Evolutionary conservation across 1,284 basidiomycete genomes (phyloP), one percentile per base, ranked within the genome.

Genomic region (Irpex rosettiformis): DNA sequence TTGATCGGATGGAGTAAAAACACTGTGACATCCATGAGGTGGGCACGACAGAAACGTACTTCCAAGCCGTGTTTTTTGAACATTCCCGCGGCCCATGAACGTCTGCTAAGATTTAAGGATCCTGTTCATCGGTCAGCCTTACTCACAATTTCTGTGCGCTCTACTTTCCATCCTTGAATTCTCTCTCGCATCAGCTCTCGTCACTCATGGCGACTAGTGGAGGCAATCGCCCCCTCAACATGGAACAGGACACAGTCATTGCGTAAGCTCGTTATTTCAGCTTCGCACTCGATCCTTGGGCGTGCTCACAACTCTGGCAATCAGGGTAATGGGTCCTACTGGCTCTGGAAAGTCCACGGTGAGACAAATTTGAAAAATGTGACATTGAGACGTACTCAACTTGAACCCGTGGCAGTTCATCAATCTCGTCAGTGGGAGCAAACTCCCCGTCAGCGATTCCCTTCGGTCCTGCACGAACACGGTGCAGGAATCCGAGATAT

Each of bases 401-500:
- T 37, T 2, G 8, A 18, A 27, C 21, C n/a, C 37, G n/a, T 24
- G 33, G 3, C 29, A 64, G 62, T 64, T 64, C 48, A 60, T 62
- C 56, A 64, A 64, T 33, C 47, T 57, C 4, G 49, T 58, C 18
- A 64, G 62, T 54, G 58, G 61, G 13, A 60, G 58, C 2, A 8
- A 58, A 10, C 53, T 64, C 22, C 45, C 28, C 2, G 61, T 64
- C 24, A 58, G 62, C 10, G 56, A 48, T 13, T 55, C 52, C 16
- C 45, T 64, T 24, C 43, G 49, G 40, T 64, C 62, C n/a, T 64
- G 62, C 48, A 64, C 62, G 5, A 37, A 40, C n/a, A 49, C 52
- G 21, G 64, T 75, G 2, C 68, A 72, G 55, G 54, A 66, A 4
- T 57, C 68, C 3, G 55, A 63, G 24, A 54, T 64, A 4, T 74